These are phyloP conservation scores for Pythium apleroticum DNA, from an alignment of 352 stramenopile species.

Conservation along the genomic window DNA sequence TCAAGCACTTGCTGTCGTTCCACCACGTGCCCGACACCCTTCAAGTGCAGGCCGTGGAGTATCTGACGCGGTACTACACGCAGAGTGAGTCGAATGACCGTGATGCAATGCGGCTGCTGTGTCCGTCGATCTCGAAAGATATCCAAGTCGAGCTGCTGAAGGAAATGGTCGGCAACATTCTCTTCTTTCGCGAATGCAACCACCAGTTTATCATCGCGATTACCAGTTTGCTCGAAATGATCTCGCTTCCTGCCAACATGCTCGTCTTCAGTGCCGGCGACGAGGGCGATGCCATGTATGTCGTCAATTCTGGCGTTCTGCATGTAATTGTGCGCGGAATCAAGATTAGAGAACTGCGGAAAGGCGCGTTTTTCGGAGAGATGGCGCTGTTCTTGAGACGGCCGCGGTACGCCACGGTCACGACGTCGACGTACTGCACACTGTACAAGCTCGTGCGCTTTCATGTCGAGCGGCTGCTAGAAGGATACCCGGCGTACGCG, in stretches of 20 bases:
- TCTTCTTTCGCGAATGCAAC: conserved; percentile 58
- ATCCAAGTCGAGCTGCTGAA: conserved; percentile 65
- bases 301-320: conserved; percentile 64
- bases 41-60: conserved; percentile 51
- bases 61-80: conserved; percentile 60
- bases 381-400: conserved; percentile 57
- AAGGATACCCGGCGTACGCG: conserved; percentile 53
- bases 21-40: conserved; percentile 53
- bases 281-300: conserved; percentile 64
- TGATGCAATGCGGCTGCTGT: conserved; percentile 56
- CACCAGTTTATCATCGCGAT: conserved; percentile 67
- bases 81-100: conserved; percentile 68
- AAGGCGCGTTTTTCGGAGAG: conserved; percentile 66
- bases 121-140: conserved; percentile 64
- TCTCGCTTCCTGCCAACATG: conserved; percentile 54
- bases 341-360: conserved; percentile 59
- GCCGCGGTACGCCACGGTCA: conserved; percentile 50
- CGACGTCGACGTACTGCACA: conserved; percentile 61
- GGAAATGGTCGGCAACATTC: conserved; percentile 49
- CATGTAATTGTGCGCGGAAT: conserved; percentile 57
- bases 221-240: conserved; percentile 62
- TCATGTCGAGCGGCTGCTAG: conserved; percentile 51
- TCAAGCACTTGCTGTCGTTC: conserved; percentile 70
- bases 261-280: conserved; percentile 51
- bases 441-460: conserved; percentile 62